These are phyloP conservation scores for Skeletonema potamos DNA, from an alignment of 108 stramenopile species.

Conservation along the genomic window DNA sequence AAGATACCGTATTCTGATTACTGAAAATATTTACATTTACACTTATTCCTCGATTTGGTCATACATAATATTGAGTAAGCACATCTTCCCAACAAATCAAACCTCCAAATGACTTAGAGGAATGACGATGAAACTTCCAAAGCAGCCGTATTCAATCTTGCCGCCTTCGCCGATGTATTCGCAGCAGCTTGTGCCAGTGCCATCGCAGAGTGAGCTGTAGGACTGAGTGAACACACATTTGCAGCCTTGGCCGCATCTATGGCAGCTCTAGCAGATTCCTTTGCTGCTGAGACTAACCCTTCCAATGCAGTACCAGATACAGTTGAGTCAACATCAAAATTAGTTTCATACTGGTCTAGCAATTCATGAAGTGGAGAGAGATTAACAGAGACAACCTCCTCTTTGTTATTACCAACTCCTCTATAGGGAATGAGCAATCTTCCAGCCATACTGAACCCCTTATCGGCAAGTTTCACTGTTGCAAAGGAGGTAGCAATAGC, in stretches of 20 bases:
- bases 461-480: background rate
- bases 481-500: background rate
- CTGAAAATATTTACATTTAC: too few relatives aligned
- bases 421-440: background rate
- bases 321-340: background rate
- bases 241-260: background rate
- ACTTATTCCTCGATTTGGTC: too few relatives aligned
- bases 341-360: background rate
- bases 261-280: background rate
- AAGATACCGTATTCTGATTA: too few relatives aligned
- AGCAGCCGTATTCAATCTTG: background rate
- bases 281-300: background rate
- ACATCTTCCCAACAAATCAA: background rate
- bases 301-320: background rate
- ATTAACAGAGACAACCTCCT: background rate
- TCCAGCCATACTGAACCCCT: background rate
- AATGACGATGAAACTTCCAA: background rate
- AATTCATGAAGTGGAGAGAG: background rate
- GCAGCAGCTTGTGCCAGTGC: background rate
- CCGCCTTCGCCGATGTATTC: background rate
- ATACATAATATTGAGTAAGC: too few relatives aligned
- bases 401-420: background rate
- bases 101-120: background rate
- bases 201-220: background rate
- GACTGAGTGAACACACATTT: background rate